Percentiles rank a stretch among this genome's conserved stretches.
These are phyloP conservation scores for Suhomyces chickasaworum DNA, from an alignment of 1,139 yeast genomes.

Conservation along the genomic window DNA sequence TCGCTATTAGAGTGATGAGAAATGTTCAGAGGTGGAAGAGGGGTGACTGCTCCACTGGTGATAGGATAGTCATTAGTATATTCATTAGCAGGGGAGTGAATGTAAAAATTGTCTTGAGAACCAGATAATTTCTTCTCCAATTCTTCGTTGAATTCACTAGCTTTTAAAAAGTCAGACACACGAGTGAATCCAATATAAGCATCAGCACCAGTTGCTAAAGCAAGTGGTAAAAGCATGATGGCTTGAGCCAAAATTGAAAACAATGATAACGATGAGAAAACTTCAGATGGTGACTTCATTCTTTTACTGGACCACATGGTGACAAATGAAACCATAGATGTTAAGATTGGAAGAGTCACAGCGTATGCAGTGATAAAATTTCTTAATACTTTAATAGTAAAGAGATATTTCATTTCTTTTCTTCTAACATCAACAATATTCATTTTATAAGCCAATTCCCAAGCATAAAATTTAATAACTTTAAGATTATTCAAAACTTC, in stretches of 20 bases:
- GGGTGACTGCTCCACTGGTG: conserved; percentile 6
- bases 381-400: conserved; percentile 46
- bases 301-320: conserved; percentile 44
- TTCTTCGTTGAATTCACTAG: conserved; percentile 38
- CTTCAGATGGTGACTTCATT: conserved; percentile 42
- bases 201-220: conserved; percentile 57
- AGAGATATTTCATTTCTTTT: conserved; percentile 43
- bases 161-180: conserved; percentile 44
- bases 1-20: conserved; percentile 1
- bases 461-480: conserved; percentile 49
- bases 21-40: not conserved
- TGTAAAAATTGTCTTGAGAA: conserved; percentile 20
- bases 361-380: conserved; percentile 51
- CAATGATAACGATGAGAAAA: conserved; percentile 54
- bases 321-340: conserved; percentile 32
- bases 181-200: conserved; percentile 54
- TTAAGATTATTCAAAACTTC: conserved; percentile 46
- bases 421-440: conserved; percentile 39
- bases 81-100: conserved; percentile 16
- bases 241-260: conserved; percentile 55
- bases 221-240: conserved; percentile 54
- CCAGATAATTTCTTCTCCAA: conserved; percentile 22
- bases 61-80: not conserved
- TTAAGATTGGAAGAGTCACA: conserved; percentile 31
- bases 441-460: conserved; percentile 49